Evolutionary conservation across 208 protist genomes (phyloP).

Genomic region (Acanthamoeba royreba): DNA sequence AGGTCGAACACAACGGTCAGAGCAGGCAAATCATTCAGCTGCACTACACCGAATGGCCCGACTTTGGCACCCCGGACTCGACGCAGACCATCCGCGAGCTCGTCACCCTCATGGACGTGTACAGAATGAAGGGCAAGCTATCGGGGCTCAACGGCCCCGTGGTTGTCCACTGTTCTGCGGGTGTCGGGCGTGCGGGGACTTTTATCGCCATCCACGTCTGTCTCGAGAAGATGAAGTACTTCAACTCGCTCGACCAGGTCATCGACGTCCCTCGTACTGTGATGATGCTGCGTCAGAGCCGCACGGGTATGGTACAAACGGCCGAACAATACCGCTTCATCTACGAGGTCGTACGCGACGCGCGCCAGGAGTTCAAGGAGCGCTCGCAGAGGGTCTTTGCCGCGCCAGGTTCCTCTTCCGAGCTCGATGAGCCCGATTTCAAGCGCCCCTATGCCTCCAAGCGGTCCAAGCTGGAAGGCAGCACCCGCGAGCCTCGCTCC

Average conservation of each 20-base stretch:
- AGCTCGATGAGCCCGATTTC: neutral
- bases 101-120: constrained; percentile 16
- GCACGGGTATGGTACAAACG: constrained; percentile 39
- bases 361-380: neutral
- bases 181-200: constrained; percentile 41
- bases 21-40: constrained; percentile 2
- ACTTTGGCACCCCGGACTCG: neutral
- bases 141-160: neutral
- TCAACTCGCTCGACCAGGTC: constrained; percentile 36
- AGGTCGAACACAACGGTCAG: neutral
- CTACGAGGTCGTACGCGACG: constrained; percentile 11
- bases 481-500: neutral
- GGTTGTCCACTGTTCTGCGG: constrained; percentile 37
- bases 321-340: constrained; percentile 47
- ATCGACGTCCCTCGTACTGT: constrained; percentile 21
- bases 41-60: constrained; percentile 50
- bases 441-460: neutral
- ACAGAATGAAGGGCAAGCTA: constrained; percentile 31
- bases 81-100: constrained; percentile 31
- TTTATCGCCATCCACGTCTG: constrained; percentile 33
- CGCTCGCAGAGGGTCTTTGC: neutral
- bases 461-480: neutral
- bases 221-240: constrained; percentile 50
- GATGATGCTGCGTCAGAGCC: neutral
- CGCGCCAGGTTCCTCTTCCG: neutral